Evolutionary conservation across 2,329 filamentous ascomycete genomes (phyloP).

Genomic region (Cordyceps militaris): DNA sequence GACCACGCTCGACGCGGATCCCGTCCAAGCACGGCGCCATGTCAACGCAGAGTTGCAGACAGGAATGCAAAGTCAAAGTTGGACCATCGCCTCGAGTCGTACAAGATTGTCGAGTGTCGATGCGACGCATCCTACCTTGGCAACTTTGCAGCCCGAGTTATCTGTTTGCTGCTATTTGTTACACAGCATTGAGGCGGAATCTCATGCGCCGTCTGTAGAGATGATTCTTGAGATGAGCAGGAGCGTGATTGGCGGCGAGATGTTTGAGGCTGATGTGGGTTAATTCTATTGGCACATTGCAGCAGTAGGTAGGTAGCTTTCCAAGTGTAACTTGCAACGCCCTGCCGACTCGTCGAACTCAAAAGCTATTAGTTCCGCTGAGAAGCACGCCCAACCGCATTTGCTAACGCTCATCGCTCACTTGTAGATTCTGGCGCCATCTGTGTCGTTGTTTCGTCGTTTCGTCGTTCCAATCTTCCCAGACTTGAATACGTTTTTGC

Average conservation of each 20-base stretch:
- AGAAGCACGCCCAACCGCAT: background rate
- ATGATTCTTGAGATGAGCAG: too few relatives aligned
- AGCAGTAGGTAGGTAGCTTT: too few relatives aligned
- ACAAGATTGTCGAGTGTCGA: background rate
- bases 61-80: background rate
- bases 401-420: slow-evolving; percentile 1
- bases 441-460: background rate
- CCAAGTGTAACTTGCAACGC: too few relatives aligned
- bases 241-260: too few relatives aligned
- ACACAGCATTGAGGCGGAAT: too few relatives aligned
- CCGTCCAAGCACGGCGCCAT: background rate
- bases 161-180: background rate
- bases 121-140: background rate
- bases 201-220: too few relatives aligned
- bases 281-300: too few relatives aligned
- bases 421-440: background rate
- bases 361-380: background rate
- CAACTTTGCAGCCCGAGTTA: background rate
- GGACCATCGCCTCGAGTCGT: background rate
- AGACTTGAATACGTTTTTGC: background rate
- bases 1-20: background rate
- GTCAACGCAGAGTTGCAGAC: background rate
- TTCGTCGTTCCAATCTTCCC: slow-evolving; percentile 7
- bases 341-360: background rate
- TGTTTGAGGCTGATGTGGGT: too few relatives aligned